Percentiles rank a stretch among this genome's conserved stretches.
Conservation (phyloP, 2,329 filamentous ascomycete species). For the Xylaria multiplex region DNA sequence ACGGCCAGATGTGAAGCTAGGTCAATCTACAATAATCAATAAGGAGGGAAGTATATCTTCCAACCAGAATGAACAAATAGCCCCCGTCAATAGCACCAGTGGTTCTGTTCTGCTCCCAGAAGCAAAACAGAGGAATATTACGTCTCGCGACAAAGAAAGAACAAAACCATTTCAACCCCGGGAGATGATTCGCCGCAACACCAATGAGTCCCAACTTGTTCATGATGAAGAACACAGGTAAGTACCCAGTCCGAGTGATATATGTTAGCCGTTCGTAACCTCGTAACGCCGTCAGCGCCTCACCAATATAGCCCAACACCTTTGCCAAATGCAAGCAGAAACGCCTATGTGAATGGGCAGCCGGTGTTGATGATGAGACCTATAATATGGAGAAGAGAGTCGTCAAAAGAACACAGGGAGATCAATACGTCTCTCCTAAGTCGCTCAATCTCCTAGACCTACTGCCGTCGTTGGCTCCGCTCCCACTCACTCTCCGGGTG, state of each 20-base stretch:
- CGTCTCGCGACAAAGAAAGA: conserved; percentile 31
- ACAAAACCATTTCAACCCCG: conserved; percentile 18
- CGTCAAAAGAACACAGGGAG: conserved; percentile 39
- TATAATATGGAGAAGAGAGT: conserved; percentile 39
- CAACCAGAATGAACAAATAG: conserved; percentile 7
- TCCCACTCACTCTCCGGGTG: conserved; percentile 54
- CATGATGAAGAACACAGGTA: conserved; percentile 26
- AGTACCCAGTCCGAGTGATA: conserved; percentile 38
- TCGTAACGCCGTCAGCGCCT: conserved; percentile 46
- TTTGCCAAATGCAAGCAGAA: conserved; percentile 35
- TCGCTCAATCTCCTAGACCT: conserved; percentile 58
- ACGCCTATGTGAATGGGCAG: conserved; percentile 33
- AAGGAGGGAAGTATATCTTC: conserved; percentile 7
- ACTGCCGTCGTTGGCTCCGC: conserved; percentile 42
- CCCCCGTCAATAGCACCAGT: conserved; percentile 10
- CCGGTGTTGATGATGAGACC: conserved; percentile 36
- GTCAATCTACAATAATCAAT: conserved; percentile 27
- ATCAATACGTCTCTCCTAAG: conserved; percentile 65
- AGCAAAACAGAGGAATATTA: conserved; percentile 31
- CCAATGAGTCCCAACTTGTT: conserved; percentile 27
- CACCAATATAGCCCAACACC: conserved; percentile 38
- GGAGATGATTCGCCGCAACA: conserved; percentile 35
- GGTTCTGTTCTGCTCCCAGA: conserved; percentile 14
- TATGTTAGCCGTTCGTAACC: conserved; percentile 46
- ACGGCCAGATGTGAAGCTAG: conserved; percentile 6